These are phyloP conservation scores for Fusarium mangiferae DNA, from an alignment of 2,329 filamentous ascomycete species.

Conservation along the genomic window DNA sequence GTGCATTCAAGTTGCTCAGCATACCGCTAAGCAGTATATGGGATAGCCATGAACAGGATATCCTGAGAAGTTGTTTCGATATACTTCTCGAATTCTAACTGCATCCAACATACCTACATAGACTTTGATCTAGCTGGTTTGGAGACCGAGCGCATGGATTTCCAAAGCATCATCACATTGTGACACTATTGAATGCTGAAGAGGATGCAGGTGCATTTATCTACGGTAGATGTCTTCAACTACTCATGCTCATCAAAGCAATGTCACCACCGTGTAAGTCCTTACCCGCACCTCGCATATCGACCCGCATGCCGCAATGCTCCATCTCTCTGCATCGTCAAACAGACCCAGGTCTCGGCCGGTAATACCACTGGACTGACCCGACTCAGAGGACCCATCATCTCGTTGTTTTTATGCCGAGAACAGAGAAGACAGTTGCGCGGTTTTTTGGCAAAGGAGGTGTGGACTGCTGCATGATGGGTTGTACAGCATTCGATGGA, in stretches of 20 bases:
- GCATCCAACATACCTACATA: neutral
- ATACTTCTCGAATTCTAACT: neutral
- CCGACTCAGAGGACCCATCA: conserved; percentile 27
- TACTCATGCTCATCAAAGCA: neutral
- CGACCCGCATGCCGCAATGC: conserved; percentile 24
- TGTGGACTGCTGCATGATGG: conserved; percentile 30
- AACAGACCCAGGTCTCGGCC: conserved; percentile 33
- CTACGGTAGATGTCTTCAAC: conserved; percentile 4
- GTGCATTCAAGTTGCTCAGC: neutral
- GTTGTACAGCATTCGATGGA: conserved; percentile 10
- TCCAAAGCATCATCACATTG: neutral
- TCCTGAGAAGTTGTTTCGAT: neutral
- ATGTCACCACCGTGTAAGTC: conserved; percentile 7
- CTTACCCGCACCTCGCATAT: conserved; percentile 23
- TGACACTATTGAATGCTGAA: neutral
- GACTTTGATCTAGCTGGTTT: conserved; percentile 2
- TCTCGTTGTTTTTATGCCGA: conserved; percentile 10
- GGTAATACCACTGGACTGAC: conserved; percentile 36
- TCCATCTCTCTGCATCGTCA: conserved; percentile 20
- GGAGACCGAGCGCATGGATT: neutral
- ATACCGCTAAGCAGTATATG: conserved; percentile 17
- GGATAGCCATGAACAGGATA: neutral
- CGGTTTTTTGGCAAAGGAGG: conserved; percentile 33
- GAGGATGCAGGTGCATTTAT: conserved; percentile 21
- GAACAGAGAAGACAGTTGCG: conserved; percentile 16